Percentiles rank a stretch among this genome's conserved stretches.
These are phyloP conservation scores for Purpureocillium takamizusanense DNA, from an alignment of 2,329 filamentous ascomycete genomes.

Conservation along the genomic window DNA sequence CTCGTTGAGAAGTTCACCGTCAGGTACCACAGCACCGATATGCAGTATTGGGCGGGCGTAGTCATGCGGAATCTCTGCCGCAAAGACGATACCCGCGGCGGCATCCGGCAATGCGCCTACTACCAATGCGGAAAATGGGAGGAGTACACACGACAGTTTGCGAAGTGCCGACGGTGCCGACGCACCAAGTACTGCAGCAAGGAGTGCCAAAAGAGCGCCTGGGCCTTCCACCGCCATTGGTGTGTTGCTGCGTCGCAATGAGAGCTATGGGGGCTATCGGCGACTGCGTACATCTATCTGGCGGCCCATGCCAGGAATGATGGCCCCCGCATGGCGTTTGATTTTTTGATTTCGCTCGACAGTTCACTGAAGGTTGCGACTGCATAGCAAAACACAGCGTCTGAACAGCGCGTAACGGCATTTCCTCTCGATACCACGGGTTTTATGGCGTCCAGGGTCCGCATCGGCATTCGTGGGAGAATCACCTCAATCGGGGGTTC, in stretches of 20 bases:
- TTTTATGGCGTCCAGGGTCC: slow-evolving; percentile 14
- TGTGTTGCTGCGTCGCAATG: slow-evolving; percentile 66
- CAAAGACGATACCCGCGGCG: slow-evolving; percentile 90
- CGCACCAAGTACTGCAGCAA: slow-evolving; percentile 99
- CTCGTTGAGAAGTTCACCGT: slow-evolving; percentile 98
- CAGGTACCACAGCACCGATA: slow-evolving; percentile 86
- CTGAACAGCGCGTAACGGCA: slow-evolving; percentile 27
- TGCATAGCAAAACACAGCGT: slow-evolving; percentile 33
- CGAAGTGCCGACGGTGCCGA: slow-evolving; percentile 91
- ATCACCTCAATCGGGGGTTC: no score
- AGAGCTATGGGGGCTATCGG: slow-evolving; percentile 11
- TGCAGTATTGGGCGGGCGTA: slow-evolving; percentile 99
- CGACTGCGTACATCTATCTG: neutral
- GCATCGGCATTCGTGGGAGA: neutral
- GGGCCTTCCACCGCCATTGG: slow-evolving; percentile 98
- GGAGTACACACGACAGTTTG: slow-evolving; percentile 91
- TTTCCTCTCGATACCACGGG: slow-evolving; percentile 36
- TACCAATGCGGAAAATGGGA: slow-evolving; percentile 99
- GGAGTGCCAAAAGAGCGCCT: slow-evolving; percentile 97
- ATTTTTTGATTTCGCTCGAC: slow-evolving; percentile 17
- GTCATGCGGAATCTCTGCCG: slow-evolving; percentile 98
- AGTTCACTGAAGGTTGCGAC: slow-evolving; percentile 20
- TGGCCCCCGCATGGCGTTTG: neutral
- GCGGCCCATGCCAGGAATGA: neutral
- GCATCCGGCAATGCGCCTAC: slow-evolving; percentile 94